phyloP scores from a whole-genome alignment of 129 eudicot genomes.

The Glebionis coronaria region DNA sequence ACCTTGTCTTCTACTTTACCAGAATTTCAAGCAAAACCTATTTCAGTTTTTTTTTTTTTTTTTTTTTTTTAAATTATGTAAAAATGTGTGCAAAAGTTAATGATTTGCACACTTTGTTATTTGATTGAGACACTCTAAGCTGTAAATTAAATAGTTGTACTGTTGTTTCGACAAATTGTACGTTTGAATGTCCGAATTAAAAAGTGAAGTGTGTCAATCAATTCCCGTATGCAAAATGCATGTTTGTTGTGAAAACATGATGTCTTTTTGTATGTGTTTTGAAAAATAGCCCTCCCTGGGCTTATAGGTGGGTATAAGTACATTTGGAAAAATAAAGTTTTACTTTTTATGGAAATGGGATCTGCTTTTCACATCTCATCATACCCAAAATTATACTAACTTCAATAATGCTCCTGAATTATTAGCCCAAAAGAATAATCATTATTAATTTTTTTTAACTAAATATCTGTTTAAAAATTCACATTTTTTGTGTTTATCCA shows the following conservation, averaged over 20 bases:
- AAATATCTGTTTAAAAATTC: slow-evolving; percentile 15
- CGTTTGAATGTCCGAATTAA: too few species aligned
- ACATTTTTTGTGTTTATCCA: neutral
- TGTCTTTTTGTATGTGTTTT: slow-evolving; percentile 19
- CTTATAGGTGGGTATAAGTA: slow-evolving; percentile 26
- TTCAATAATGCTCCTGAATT: slow-evolving; percentile 16
- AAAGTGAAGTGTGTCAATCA: too few species aligned
- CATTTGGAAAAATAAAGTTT: slow-evolving; percentile 48
- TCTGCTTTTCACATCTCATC: slow-evolving; percentile 70
- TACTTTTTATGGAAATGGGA: slow-evolving; percentile 64
- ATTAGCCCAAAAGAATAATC: slow-evolving; percentile 17
- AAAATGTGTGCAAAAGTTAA: too few species aligned
- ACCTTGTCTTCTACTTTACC: slow-evolving; percentile 35
- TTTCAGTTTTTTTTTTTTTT: slow-evolving; percentile 16
- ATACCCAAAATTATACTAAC: slow-evolving; percentile 31
- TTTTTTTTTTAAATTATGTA: too few species aligned
- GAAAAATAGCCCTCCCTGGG: slow-evolving; percentile 35
- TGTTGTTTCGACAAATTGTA: too few species aligned
- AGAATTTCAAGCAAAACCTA: slow-evolving; percentile 33
- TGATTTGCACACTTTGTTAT: too few species aligned
- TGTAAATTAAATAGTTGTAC: too few species aligned
- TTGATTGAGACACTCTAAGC: too few species aligned
- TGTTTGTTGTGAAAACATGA: neutral
- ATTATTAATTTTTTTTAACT: slow-evolving; percentile 12
- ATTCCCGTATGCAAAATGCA: too few species aligned